Base-by-base conservation (phyloP, 2,329 filamentous ascomycete genomes). In the Fusarium penzigii region DNA sequence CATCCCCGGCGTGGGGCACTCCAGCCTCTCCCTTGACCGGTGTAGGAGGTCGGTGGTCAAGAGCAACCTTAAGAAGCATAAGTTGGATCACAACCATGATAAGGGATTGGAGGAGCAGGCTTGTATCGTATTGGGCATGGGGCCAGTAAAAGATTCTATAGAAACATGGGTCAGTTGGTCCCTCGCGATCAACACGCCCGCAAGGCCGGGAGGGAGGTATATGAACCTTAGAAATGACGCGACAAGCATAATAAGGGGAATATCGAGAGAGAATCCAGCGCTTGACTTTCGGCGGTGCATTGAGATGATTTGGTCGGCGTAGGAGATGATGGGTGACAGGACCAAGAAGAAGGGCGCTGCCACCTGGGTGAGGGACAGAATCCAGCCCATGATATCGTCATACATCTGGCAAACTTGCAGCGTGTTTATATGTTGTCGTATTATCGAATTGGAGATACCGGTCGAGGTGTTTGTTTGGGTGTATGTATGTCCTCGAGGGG, bases 191-290 rank as follows among this genome's bases (percentile, higher is more conserved):
- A 14, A 42, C n/a, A 39, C 45, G 38, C 46, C 32, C 17, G 36
- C 17, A 41, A 5, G 11, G 45, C 39, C 43, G 39, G 40, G 10
- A 25, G 36, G 20, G 20, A 25, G 20, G 20, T 25, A 25, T 25
- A 56, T 74, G 43, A 66, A 87, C 83, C 84, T 84, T 49, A 87
- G 72, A 49, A 88, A 73, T 4, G 85, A 88, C 29, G 86, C 84
- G 48, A 88, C 78, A 46, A 89, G 80, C 86, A 89, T 89, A 56
- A 89, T 89, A 51, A 89, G 73, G 32, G 86, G 86, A 42, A 88
- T 88, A 63, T 89, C 86, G 56, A 89, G 77, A 16, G 85, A 88
- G 72, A 88, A 88, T 51, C 85, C 85, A 13, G 82, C 83, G 59
- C 84, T 88, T 41, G 83, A 84, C 68, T 81, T 84, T 51, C 73